These are phyloP conservation scores for Bisporella sp. DNA, from an alignment of 2,329 filamentous ascomycete genomes.

Conservation along the genomic window DNA sequence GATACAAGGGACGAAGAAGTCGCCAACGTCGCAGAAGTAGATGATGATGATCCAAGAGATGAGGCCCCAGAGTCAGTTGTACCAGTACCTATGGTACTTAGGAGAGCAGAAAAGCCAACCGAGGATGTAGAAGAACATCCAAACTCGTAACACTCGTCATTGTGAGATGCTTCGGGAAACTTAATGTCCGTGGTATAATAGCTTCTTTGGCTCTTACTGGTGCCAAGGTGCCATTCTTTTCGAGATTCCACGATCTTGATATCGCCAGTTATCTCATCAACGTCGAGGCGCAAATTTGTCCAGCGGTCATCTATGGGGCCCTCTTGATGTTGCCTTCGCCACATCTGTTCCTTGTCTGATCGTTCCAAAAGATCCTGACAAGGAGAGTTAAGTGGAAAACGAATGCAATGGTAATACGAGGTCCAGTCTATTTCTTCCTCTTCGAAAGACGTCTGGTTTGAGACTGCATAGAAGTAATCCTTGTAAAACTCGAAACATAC, in stretches of 20 bases:
- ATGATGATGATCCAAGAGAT: neutral
- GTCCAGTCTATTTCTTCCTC: conserved; percentile 59
- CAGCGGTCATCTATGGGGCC: conserved; percentile 69
- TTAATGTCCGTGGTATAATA: conserved; percentile 55
- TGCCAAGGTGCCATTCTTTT: conserved; percentile 56
- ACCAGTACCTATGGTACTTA: neutral
- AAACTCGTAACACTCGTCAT: conserved; percentile 4
- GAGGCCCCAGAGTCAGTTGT: neutral
- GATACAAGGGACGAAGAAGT: neutral
- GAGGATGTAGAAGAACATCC: neutral
- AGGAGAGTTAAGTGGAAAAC: conserved; percentile 49
- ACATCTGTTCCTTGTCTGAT: conserved; percentile 43
- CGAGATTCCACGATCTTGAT: conserved; percentile 60
- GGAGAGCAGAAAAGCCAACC: neutral
- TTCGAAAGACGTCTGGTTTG: conserved; percentile 56
- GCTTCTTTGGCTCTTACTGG: conserved; percentile 53
- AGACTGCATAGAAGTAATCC: conserved; percentile 61
- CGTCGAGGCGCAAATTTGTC: conserved; percentile 57
- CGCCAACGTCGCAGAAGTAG: conserved; percentile 2
- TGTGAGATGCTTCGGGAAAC: conserved; percentile 28
- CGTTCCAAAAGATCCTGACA: conserved; percentile 32
- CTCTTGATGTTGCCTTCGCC: conserved; percentile 60
- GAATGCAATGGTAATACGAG: conserved; percentile 62
- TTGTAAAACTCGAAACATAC: conserved; percentile 67
- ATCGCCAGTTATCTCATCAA: conserved; percentile 50